Conservation (phyloP, 441 rosid species). For the Erodium chrysanthum region DNA sequence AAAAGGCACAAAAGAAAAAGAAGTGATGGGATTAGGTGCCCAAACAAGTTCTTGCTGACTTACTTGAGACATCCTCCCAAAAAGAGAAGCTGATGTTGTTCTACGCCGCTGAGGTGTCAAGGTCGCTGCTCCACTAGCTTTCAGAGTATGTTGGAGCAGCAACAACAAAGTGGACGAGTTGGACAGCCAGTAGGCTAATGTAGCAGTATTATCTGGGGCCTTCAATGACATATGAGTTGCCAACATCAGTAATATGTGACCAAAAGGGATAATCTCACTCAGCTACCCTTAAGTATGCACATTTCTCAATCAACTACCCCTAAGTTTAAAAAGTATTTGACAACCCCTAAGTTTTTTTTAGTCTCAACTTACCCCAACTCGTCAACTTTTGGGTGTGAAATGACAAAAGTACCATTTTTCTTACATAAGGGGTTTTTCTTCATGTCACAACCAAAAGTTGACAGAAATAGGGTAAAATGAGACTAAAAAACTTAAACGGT, state of each 20-base stretch:
- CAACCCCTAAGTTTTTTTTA: no score
- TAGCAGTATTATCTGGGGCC: constrained; percentile 82
- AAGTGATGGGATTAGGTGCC: not conserved
- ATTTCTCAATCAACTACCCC: no score
- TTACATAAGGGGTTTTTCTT: no score
- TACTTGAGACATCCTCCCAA: constrained; percentile 99
- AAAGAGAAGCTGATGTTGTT: constrained; percentile 81
- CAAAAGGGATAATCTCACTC: constrained; percentile 2
- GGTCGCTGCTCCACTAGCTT: constrained; percentile 98
- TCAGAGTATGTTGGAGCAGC: constrained; percentile 94
- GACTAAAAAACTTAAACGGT: not conserved
- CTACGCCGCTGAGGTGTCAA: constrained; percentile 94
- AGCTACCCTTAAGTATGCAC: no score
- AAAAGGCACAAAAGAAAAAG: constrained; percentile 5
- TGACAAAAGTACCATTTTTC: no score
- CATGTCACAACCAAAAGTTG: no score
- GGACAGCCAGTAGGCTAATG: constrained; percentile 89
- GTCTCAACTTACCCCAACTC: no score
- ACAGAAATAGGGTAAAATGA: not conserved
- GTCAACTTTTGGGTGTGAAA: no score
- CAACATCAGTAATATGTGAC: constrained; percentile 18
- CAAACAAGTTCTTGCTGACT: constrained; percentile 19
- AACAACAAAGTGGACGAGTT: constrained; percentile 82
- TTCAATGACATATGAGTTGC: constrained; percentile 29
- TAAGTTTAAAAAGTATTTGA: no score